Percentiles rank a stretch among this genome's conserved stretches.
Conservation (phyloP, 1,284 basidiomycete species). For the Rhodofomes roseus region DNA sequence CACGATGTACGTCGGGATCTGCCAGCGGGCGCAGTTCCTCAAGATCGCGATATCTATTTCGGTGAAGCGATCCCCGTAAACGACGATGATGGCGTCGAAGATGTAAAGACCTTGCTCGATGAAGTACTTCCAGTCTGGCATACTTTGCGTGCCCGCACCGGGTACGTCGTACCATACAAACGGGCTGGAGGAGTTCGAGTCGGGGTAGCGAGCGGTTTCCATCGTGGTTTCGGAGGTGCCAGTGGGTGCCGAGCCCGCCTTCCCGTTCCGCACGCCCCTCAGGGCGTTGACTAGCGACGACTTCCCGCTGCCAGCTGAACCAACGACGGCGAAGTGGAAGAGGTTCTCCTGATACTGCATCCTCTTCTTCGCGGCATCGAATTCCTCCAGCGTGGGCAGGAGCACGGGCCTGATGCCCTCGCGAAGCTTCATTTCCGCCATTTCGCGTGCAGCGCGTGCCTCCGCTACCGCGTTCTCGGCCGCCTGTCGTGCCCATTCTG, state of each 20-base stretch:
- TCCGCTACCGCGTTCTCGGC: conserved; percentile 1
- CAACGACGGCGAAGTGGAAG: conserved; percentile 5
- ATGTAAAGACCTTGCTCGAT: conserved; percentile 2
- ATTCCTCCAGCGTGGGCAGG: conserved; percentile 1
- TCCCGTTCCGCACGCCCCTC: neutral
- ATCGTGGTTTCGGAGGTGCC: conserved; percentile 1
- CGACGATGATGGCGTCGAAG: conserved; percentile 6
- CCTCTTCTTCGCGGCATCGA: neutral
- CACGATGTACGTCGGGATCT: conserved; percentile 2
- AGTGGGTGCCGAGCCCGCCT: neutral
- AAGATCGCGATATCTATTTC: conserved; percentile 5
- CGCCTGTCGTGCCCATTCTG: neutral
- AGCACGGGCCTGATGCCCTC: conserved; percentile 2
- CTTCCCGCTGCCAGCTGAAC: conserved; percentile 1
- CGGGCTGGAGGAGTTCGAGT: neutral
- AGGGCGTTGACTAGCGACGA: conserved; percentile 1
- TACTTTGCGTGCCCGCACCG: neutral
- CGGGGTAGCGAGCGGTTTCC: neutral
- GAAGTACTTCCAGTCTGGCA: conserved; percentile 6
- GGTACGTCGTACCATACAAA: conserved; percentile 5
- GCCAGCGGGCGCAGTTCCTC: neutral
- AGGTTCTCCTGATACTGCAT: neutral
- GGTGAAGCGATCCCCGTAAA: conserved; percentile 3
- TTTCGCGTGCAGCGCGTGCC: neutral
- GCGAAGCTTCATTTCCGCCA: neutral